phyloP scores from a whole-genome alignment of 208 protist genomes.

The Entamoeba moshkovskii region DNA sequence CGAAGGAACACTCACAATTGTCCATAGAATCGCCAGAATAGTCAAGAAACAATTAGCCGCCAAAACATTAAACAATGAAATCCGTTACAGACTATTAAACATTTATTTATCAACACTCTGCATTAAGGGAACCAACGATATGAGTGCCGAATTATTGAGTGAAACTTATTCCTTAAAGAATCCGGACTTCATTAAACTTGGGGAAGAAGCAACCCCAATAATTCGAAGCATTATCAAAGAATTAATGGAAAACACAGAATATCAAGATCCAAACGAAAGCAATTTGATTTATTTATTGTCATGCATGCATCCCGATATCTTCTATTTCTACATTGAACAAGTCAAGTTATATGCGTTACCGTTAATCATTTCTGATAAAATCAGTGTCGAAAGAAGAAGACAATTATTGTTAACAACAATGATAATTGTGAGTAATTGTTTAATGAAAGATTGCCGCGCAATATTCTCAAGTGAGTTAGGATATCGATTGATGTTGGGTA shows the following conservation, averaged over 20 bases:
- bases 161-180: background rate
- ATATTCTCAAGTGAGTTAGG: background rate
- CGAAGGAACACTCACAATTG: background rate
- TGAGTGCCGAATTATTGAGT: background rate
- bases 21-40: background rate
- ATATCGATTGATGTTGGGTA: background rate
- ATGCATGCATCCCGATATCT: background rate
- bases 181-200: background rate
- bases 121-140: background rate
- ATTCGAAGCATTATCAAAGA: background rate
- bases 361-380: background rate
- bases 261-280: background rate
- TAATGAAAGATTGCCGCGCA: background rate
- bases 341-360: background rate
- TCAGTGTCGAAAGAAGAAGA: background rate
- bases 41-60: background rate
- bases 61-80: background rate
- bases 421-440: background rate
- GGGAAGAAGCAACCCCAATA: background rate
- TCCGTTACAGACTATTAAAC: background rate
- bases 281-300: background rate
- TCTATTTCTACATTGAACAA: background rate
- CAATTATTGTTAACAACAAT: slow-evolving; percentile 1
- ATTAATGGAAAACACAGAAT: background rate
- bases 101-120: background rate